Percentiles rank a stretch among this genome's conserved stretches.
Evolutionary conservation across 495 filamentous ascomycete species (phyloP).

Genomic region (Pyrenula aspistea): DNA sequence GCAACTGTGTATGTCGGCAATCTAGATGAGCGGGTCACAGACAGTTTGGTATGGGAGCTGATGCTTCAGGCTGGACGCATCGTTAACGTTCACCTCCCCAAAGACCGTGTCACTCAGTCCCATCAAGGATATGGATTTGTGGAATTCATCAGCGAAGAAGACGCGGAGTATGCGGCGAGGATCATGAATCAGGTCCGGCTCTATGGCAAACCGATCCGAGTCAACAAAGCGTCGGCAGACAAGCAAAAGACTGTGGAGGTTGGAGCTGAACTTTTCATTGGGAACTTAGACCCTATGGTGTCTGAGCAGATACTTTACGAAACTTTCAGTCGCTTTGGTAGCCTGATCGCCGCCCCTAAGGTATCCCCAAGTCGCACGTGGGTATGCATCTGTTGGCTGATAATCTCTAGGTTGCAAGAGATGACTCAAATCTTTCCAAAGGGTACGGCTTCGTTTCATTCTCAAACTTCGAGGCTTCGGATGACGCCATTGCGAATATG

Average conservation of each 20-base stretch:
- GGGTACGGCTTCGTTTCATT: slow-evolving; percentile 97
- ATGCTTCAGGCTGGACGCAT: slow-evolving; percentile 96
- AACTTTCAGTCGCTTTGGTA: slow-evolving; percentile 90
- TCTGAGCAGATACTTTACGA: slow-evolving; percentile 96
- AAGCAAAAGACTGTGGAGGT: slow-evolving; percentile 95
- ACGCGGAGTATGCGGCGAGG: slow-evolving; percentile 92
- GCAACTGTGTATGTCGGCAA: slow-evolving; percentile 97
- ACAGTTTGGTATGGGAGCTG: slow-evolving; percentile 88
- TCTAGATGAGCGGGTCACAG: slow-evolving; percentile 88
- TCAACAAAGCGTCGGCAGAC: slow-evolving; percentile 94
- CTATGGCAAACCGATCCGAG: slow-evolving; percentile 88
- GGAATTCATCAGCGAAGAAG: slow-evolving; percentile 90
- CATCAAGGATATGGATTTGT: slow-evolving; percentile 99
- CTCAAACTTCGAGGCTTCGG: slow-evolving; percentile 85
- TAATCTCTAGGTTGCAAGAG: slow-evolving; percentile 59
- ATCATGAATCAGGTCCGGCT: slow-evolving; percentile 94
- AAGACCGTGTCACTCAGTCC: slow-evolving; percentile 89
- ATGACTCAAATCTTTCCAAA: slow-evolving; percentile 83
- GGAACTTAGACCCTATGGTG: slow-evolving; percentile 89
- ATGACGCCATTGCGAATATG: slow-evolving; percentile 85
- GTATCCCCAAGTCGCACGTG: slow-evolving; percentile 15
- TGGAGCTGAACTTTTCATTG: slow-evolving; percentile 92
- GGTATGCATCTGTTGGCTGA: slow-evolving; percentile 8
- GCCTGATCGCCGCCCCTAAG: slow-evolving; percentile 72
- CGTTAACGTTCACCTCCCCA: slow-evolving; percentile 93